Conservation (phyloP, 2,329 filamentous ascomycete species). For the Ceratocystis harringtonii region DNA sequence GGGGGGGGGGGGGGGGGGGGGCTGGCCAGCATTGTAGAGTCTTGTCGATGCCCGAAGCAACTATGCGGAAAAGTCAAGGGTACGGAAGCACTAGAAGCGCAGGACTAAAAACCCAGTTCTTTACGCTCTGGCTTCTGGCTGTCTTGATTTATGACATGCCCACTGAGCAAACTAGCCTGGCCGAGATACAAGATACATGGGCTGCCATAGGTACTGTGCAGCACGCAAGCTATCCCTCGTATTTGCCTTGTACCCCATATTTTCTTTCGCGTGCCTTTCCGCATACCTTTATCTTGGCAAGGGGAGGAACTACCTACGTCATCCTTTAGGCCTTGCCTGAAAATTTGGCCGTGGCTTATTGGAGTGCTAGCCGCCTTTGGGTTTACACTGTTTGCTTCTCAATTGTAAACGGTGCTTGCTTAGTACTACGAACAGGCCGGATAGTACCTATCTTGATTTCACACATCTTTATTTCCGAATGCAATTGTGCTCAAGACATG, state of each 20-base stretch:
- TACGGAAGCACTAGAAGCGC: background rate
- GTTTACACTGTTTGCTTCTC: no score
- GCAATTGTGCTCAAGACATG: no score
- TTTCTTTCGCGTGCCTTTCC: background rate
- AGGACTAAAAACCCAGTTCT: background rate
- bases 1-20: no score
- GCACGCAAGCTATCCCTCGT: background rate
- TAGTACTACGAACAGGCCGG: no score
- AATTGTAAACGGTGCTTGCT: no score
- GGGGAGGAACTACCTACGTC: background rate
- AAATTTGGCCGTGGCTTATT: no score
- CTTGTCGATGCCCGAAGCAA: background rate
- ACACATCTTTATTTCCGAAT: no score
- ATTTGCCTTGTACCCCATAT: background rate
- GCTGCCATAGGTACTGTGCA: background rate
- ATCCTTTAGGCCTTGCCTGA: background rate
- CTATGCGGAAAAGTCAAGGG: background rate
- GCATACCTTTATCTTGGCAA: background rate
- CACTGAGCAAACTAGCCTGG: no score
- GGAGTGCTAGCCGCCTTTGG: no score
- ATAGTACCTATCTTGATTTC: no score
- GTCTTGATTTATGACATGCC: background rate
- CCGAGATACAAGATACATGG: no score
- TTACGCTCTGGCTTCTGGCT: background rate
- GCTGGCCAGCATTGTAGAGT: no score